These are phyloP conservation scores for Septoria petroselini DNA, from an alignment of 2,329 filamentous ascomycete genomes.

Conservation along the genomic window DNA sequence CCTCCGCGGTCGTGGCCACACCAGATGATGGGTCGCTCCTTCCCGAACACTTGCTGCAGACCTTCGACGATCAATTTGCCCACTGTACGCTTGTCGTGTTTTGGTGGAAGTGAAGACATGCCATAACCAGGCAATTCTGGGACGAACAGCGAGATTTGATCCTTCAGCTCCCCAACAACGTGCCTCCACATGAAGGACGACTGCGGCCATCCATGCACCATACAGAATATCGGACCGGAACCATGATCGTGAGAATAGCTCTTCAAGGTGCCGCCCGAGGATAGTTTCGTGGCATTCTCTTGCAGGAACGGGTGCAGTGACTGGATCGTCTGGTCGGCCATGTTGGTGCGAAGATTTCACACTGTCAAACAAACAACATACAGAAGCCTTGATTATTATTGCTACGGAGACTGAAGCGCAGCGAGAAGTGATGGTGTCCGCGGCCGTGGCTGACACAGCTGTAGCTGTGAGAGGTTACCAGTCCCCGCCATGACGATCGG, in stretches of 20 bases:
- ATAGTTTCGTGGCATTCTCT: conserved; percentile 30
- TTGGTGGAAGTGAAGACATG: conserved; percentile 38
- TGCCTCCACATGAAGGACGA: conserved; percentile 39
- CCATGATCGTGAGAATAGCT: conserved; percentile 38
- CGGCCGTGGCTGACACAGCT: conserved; percentile 8
- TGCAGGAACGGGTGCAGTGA: conserved; percentile 34
- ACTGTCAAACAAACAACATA: background rate
- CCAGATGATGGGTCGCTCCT: conserved; percentile 42
- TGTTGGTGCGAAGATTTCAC: conserved; percentile 5
- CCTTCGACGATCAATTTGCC: conserved; percentile 45
- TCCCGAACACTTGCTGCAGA: conserved; percentile 37
- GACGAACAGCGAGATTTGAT: conserved; percentile 46
- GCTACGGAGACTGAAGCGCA: background rate
- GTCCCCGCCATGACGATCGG: conserved; percentile 2
- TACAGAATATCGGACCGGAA: conserved; percentile 40
- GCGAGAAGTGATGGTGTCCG: background rate
- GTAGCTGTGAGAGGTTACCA: conserved; percentile 4
- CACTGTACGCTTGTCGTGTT: conserved; percentile 42
- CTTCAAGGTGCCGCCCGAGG: conserved; percentile 34
- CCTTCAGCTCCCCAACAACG: conserved; percentile 41
- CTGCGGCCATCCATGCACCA: conserved; percentile 50
- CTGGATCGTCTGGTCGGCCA: conserved; percentile 31
- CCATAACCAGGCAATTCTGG: conserved; percentile 51
- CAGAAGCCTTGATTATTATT: background rate
- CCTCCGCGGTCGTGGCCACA: conserved; percentile 52